Evolutionary conservation across 768 basidiomycete species (phyloP).

Genomic region (Austroboletus eburneus): DNA sequence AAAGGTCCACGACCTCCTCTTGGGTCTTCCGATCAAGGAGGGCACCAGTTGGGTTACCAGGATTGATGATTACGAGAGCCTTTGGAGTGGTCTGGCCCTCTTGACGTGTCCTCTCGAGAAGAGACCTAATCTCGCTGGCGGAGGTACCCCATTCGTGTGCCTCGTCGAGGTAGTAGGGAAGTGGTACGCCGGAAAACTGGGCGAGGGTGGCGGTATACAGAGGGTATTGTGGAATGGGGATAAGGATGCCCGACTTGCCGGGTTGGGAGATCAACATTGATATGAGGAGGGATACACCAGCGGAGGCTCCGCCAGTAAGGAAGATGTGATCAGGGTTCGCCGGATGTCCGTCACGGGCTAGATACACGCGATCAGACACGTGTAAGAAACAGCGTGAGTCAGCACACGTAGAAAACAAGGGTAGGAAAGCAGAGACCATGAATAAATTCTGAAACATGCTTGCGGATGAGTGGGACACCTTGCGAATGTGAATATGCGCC

Average conservation of each 20-base stretch:
- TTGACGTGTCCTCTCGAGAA: conserved; percentile 59
- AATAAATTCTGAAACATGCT: conserved; percentile 88
- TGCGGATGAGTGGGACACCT: conserved; percentile 84
- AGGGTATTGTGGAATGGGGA: conserved; percentile 98
- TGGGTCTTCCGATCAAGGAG: conserved; percentile 72
- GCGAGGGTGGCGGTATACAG: conserved; percentile 95
- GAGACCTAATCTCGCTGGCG: conserved; percentile 56
- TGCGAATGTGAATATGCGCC: conserved; percentile 97
- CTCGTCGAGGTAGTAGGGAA: conserved; percentile 91
- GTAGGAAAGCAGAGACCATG: conserved; percentile 46
- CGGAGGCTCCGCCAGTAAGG: conserved; percentile 92
- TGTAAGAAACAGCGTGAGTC: neutral
- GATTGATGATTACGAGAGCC: conserved; percentile 96
- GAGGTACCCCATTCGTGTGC: conserved; percentile 79
- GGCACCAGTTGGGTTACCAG: conserved; percentile 94
- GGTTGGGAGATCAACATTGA: conserved; percentile 70
- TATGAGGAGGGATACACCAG: conserved; percentile 86
- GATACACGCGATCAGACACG: neutral
- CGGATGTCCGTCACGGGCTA: conserved; percentile 88
- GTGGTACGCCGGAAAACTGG: conserved; percentile 69
- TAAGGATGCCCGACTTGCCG: conserved; percentile 68
- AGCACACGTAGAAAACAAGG: neutral
- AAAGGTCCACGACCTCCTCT: conserved; percentile 72
- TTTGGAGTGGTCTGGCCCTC: conserved; percentile 60
- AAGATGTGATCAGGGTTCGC: conserved; percentile 83